These are phyloP conservation scores for Spiraea crenata DNA, from an alignment of 331 rosid species.

Conservation along the genomic window DNA sequence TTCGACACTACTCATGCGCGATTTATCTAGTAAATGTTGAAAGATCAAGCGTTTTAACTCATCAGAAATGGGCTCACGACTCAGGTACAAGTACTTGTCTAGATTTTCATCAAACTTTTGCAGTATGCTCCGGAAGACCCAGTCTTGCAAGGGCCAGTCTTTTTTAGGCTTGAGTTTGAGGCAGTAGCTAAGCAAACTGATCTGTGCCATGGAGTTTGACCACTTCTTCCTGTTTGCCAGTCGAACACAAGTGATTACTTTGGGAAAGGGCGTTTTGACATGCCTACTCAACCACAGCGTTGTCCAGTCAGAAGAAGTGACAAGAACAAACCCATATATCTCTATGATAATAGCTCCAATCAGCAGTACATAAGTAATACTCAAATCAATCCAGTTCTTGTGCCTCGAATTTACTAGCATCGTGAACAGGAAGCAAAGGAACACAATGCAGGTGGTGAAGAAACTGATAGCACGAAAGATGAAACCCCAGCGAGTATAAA, in stretches of 20 bases:
- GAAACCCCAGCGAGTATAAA: constrained; percentile 23
- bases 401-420: background rate
- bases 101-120: constrained; percentile 14
- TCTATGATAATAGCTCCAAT: constrained; percentile 29
- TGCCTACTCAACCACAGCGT: constrained; percentile 26
- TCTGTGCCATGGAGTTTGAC: constrained; percentile 32
- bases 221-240: constrained; percentile 16
- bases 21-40: constrained; percentile 15
- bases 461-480: constrained; percentile 14
- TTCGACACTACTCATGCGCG: background rate
- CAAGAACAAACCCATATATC: constrained; percentile 20
- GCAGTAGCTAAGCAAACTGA: constrained; percentile 25
- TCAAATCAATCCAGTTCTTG: constrained; percentile 8
- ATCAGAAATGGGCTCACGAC: background rate
- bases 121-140: background rate
- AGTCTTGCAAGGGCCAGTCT: background rate
- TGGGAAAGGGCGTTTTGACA: background rate
- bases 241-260: background rate
- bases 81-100: constrained; percentile 14
- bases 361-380: constrained; percentile 19
- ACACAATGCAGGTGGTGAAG: constrained; percentile 20
- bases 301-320: constrained; percentile 30
- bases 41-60: constrained; percentile 22
- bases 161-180: constrained; percentile 18
- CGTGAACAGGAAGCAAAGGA: constrained; percentile 8